Evolutionary conservation across 192 early-diverging fungal genomes (phyloP), one percentile per base, ranked within the genome.

Genomic region (Bifiguratus adelaidae): DNA sequence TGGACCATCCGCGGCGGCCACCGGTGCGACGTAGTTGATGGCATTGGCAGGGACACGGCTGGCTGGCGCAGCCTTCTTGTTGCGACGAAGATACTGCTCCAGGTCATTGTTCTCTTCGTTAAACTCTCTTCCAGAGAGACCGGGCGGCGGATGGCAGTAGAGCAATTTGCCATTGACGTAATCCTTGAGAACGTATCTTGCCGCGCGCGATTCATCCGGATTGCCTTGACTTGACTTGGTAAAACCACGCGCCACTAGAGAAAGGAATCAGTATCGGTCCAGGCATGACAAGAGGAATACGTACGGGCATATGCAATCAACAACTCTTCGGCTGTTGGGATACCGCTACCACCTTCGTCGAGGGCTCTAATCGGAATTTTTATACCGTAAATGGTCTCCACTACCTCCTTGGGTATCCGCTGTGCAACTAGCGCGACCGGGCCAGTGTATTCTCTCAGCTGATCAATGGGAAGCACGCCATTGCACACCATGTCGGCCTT

Each of bases 401-500:
- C 65, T 4, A 89, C 82, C 50, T 73, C 57, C 67, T 86, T 86
- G 12, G 96, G 96, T 40, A 99, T 82, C 33, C 92, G 63, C 55
- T 76, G 61, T 4, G 81, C 78, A 7, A 97, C 75, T 43, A 99
- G 67, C 7, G 64, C 83, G 20, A 77, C 72, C 5, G 94, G 93
- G 8, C 91, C 96, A 3, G 86, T 83, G 50, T 85, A 82, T 68
- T 99, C 96, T 33, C 96, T 76, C 54, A 99, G 63, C 63, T 99
- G 93, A 74, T 99, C 96, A 51, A 99, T 95, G 21, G 96, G 96
- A 53, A 99, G 72, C 18, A 99, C 85, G 67, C 96, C 96, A 58
- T 99, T 97, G 60, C 89, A 86, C 29, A 99, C 92, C 85, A 97
- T 91, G 55, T 99, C 96, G 19, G 92, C 96, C 62, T 92, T 85